Percentiles rank a stretch among this genome's conserved stretches.
phyloP scores from a whole-genome alignment of 306 rosid species.

The Pyrus betulifolia region DNA sequence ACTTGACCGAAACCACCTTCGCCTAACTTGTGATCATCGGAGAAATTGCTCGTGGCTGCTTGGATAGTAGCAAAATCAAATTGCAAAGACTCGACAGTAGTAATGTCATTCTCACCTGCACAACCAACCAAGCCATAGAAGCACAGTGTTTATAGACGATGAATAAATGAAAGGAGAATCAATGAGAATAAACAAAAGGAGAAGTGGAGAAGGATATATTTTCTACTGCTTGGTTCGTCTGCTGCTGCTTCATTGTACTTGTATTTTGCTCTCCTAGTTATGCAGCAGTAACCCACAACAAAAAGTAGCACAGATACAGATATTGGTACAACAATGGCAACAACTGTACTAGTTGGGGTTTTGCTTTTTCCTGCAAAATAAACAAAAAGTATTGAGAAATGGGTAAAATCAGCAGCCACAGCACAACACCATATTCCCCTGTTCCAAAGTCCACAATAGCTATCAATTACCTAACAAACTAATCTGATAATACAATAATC shows the following conservation, averaged over 20 bases:
- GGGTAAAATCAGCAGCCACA: background rate
- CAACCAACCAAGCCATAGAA: background rate
- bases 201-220: too few species aligned
- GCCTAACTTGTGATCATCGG: conserved; percentile 14
- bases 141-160: too few species aligned
- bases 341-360: background rate
- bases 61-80: conserved; percentile 12
- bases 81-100: conserved; percentile 4
- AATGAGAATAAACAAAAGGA: too few species aligned
- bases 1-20: conserved; percentile 28
- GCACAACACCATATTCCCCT: background rate
- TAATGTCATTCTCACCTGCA: background rate
- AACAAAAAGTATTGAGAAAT: background rate
- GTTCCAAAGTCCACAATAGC: too few species aligned
- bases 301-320: background rate
- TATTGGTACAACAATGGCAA: background rate
- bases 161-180: too few species aligned
- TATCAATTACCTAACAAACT: too few species aligned
- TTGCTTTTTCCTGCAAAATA: background rate
- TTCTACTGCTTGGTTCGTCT: background rate
- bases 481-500: too few species aligned
- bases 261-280: background rate
- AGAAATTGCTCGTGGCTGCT: conserved; percentile 18
- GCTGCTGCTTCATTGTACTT: background rate
- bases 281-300: background rate